phyloP scores from a whole-genome alignment of 495 filamentous ascomycete species.

The Halenospora varia region DNA sequence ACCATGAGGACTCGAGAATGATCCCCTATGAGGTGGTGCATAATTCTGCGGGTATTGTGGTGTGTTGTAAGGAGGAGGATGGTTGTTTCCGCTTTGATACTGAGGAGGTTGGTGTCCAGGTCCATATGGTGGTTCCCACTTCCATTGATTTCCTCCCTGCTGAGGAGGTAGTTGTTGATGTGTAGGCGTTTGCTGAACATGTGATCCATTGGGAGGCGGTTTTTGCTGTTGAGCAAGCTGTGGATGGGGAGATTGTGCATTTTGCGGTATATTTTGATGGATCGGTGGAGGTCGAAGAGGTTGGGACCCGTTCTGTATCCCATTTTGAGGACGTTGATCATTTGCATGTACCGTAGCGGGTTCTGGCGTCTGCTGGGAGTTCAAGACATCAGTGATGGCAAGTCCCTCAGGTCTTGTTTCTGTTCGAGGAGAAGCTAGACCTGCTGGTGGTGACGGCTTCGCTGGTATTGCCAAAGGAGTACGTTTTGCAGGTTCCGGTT shows the following conservation, averaged over 20 bases:
- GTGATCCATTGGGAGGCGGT: conserved; percentile 15
- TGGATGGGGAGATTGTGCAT: too few species aligned
- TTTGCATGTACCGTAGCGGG: conserved; percentile 2
- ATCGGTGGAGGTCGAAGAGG: background rate
- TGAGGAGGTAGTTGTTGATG: conserved; percentile 24
- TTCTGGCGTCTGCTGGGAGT: conserved; percentile 4
- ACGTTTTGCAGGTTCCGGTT: conserved; percentile 3
- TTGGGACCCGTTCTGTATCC: background rate
- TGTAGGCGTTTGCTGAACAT: conserved; percentile 1
- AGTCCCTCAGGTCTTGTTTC: conserved; percentile 14
- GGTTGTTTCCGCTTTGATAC: background rate
- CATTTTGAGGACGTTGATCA: conserved; percentile 6
- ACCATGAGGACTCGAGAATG: conserved; percentile 19
- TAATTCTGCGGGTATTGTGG: conserved; percentile 16
- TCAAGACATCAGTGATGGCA: conserved; percentile 18
- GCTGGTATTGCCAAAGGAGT: conserved; percentile 23
- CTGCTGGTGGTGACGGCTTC: conserved; percentile 26
- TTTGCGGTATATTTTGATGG: too few species aligned
- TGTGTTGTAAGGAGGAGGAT: background rate
- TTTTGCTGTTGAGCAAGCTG: conserved; percentile 5
- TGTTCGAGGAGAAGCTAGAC: background rate
- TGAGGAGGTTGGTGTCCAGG: conserved; percentile 18
- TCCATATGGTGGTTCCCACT: conserved; percentile 46
- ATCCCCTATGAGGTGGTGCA: conserved; percentile 8
- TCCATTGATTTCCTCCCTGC: conserved; percentile 26